These are phyloP conservation scores for Raphanus raphanistrum DNA, from an alignment of 345 rosid species.

Conservation along the genomic window DNA sequence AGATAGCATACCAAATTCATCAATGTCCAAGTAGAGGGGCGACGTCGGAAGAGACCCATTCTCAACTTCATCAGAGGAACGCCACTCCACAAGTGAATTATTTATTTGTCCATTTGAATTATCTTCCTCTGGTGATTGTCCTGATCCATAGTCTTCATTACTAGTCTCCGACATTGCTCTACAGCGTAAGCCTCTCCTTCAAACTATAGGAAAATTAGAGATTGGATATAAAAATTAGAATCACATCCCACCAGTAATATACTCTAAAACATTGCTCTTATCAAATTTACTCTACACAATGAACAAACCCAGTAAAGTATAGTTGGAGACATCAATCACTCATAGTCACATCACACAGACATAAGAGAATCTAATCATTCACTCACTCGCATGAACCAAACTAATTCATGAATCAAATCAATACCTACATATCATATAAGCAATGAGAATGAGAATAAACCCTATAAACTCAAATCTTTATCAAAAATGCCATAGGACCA, in stretches of 20 bases:
- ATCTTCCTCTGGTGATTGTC: constrained; percentile 62
- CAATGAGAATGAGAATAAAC: constrained; percentile 10
- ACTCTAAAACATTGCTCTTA: background rate
- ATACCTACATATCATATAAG: constrained; percentile 25
- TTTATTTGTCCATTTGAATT: constrained; percentile 56
- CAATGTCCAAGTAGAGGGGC: constrained; percentile 88
- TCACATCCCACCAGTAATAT: background rate
- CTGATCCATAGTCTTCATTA: constrained; percentile 70
- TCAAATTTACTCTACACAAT: background rate
- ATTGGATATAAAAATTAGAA: background rate
- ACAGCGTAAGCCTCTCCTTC: constrained; percentile 42
- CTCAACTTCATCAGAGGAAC: constrained; percentile 90
- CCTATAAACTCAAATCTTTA: background rate
- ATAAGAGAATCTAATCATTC: background rate
- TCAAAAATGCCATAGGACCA: background rate
- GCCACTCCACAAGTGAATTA: constrained; percentile 80
- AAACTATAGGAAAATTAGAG: background rate
- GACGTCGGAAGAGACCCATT: constrained; percentile 86
- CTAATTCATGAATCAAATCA: constrained; percentile 16
- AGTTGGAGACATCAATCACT: background rate
- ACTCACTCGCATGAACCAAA: background rate
- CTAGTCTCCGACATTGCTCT: constrained; percentile 67
- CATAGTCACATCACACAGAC: background rate
- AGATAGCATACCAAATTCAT: constrained; percentile 57
- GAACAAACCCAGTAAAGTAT: background rate